phyloP scores from a whole-genome alignment of 2,329 filamentous ascomycete genomes.

The Helicocarpus griseus region DNA sequence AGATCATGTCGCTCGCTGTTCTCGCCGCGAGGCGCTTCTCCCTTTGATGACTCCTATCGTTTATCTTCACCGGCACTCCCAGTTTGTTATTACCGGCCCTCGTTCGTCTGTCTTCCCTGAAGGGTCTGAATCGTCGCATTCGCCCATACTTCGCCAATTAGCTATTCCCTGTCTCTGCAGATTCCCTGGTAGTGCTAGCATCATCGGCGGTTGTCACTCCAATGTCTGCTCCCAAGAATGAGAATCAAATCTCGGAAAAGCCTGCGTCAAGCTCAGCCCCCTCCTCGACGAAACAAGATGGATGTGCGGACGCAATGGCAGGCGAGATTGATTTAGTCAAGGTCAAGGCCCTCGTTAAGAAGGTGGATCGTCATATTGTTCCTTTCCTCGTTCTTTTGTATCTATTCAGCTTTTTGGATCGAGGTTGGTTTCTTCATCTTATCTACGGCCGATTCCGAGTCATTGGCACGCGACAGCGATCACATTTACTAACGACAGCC shows the following conservation, averaged over 20 bases:
- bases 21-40: neutral
- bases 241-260: neutral
- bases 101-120: neutral
- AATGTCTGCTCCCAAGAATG: neutral
- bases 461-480: neutral
- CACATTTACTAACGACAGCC: neutral
- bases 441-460: neutral
- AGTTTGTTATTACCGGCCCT: neutral
- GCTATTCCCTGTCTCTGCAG: neutral
- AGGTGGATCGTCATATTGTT: conserved; percentile 33
- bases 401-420: conserved; percentile 65
- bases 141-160: neutral
- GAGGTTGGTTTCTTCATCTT: conserved; percentile 27
- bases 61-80: neutral
- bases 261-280: neutral
- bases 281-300: conserved; percentile 2
- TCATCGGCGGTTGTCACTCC: neutral
- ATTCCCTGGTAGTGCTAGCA: neutral
- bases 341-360: conserved; percentile 25
- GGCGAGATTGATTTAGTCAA: conserved; percentile 20
- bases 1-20: neutral
- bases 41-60: neutral
- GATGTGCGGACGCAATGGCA: conserved; percentile 5
- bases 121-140: too few species aligned
- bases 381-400: conserved; percentile 43